Evolutionary conservation across 2,329 filamentous ascomycete species (phyloP), one percentile per base, ranked within the genome.

Genomic region (Bipolaris bicolor): DNA sequence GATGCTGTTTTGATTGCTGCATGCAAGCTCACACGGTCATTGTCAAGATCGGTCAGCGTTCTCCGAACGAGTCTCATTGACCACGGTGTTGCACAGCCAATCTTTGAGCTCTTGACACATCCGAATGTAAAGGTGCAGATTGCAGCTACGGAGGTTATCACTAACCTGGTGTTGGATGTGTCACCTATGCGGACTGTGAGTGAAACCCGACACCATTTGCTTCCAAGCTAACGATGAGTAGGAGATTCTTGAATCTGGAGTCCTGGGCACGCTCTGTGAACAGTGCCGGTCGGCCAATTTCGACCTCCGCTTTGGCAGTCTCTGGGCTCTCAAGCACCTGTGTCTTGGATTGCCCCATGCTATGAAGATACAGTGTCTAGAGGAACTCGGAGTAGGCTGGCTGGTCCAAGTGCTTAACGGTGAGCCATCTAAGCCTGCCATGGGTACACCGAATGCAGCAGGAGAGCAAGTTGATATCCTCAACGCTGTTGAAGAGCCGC

Each of bases 241-340:
- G 87, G 82, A 88, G 41, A 86, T 97, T 33, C 83, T 90, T 6
- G 86, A 90, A 47, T 85, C 85, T 5, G 91, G 91, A 6, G 86
- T 95, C 1, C 83, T 97, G 64, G 87, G 86, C 60, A 85, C 90
- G 0, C 81, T 98, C 1, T 96, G 92, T 70, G 86, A 90, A 65
- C 91, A 97, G 72, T 92, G 93, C 1, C 90, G 90, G 73, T 95
- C 91, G 0, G 83, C 85, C 45, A 90, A 94, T 69, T 85, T 90
- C n/a, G 86, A 88, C 45, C 81, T 98, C 51, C 87, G 92, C 22
- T 82, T 96, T 24, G 92, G 95, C 67, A 92, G 93, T 20, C 78
- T 99, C 1, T 99, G 95, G 94, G 92, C 92, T 5, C 80, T 99
- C 56, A 98, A 98, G 73, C 92, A 98, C 76, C 84, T 97, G 48